Evolutionary conservation across 495 filamentous ascomycete genomes (phyloP).

Genomic region (Chlorociboria aeruginascens): DNA sequence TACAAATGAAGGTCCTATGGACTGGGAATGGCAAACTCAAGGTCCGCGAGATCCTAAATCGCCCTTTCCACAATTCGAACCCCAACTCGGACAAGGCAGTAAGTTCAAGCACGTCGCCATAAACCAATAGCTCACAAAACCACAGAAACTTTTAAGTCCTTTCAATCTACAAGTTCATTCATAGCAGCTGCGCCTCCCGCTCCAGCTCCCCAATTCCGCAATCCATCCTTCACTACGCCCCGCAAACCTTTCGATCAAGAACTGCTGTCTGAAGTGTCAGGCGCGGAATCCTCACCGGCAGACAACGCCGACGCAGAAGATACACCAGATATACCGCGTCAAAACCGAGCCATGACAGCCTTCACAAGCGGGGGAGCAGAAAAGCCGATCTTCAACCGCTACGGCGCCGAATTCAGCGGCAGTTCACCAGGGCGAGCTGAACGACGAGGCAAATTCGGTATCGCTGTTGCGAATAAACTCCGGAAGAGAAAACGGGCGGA

Average conservation of each 20-base stretch:
- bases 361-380: conserved; percentile 29
- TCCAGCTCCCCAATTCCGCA: conserved; percentile 40
- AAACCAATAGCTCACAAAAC: conserved; percentile 12
- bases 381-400: conserved; percentile 35
- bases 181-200: conserved; percentile 22
- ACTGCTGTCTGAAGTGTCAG: conserved; percentile 51
- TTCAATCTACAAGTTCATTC: conserved; percentile 17
- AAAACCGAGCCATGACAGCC: conserved; percentile 25
- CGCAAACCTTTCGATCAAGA: conserved; percentile 57
- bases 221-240: conserved; percentile 67
- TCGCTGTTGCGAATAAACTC: conserved; percentile 37
- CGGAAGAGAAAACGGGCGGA: conserved; percentile 40
- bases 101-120: conserved; percentile 14
- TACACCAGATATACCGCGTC: conserved; percentile 48
- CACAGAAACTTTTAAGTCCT: conserved; percentile 15
- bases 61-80: conserved; percentile 42
- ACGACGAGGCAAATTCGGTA: conserved; percentile 39
- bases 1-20: conserved; percentile 52
- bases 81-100: conserved; percentile 39
- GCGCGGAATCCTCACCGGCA: conserved; percentile 71
- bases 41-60: conserved; percentile 46
- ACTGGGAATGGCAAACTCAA: conserved; percentile 50
- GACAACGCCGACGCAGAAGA: conserved; percentile 56
- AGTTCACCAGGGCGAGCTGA: conserved; percentile 43
- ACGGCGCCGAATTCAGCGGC: conserved; percentile 27